phyloP scores from a whole-genome alignment of 805 yeast genomes.

The Saccharomyces jurei region DNA sequence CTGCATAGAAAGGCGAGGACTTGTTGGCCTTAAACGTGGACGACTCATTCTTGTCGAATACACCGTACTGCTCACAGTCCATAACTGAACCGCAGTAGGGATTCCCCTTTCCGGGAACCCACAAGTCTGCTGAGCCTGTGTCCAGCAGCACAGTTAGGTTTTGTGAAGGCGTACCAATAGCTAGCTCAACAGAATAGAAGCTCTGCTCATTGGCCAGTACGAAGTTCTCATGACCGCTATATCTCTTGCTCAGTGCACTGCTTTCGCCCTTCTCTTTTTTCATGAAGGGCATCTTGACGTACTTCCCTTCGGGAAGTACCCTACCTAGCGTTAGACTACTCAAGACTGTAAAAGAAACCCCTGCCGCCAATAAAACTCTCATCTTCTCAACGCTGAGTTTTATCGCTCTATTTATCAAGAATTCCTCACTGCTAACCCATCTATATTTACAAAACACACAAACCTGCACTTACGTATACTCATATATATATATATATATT shows the following conservation, averaged over 20 bases:
- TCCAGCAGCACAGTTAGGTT: conserved; percentile 46
- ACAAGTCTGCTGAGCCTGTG: conserved; percentile 64
- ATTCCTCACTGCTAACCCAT: background rate
- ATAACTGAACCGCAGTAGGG: background rate
- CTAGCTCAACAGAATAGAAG: conserved; percentile 37
- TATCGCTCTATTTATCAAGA: background rate
- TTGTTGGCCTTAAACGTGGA: conserved; percentile 28
- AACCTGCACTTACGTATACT: background rate
- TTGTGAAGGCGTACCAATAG: conserved; percentile 48
- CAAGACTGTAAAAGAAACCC: background rate
- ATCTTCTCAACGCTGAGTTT: background rate
- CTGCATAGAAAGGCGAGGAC: conserved; percentile 34
- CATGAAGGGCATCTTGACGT: background rate
- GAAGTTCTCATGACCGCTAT: background rate
- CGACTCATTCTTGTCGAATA: conserved; percentile 31
- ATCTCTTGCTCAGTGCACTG: background rate
- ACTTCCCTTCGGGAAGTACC: background rate
- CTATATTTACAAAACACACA: background rate
- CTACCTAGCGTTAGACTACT: background rate
- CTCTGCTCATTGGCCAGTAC: conserved; percentile 31
- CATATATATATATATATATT: background rate
- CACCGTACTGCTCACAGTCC: conserved; percentile 34
- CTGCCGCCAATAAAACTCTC: background rate
- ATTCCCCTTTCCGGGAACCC: background rate
- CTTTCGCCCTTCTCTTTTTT: conserved; percentile 5